Evolutionary conservation across 352 stramenopile genomes (phyloP), one percentile per base, ranked within the genome.

Genomic region (Globisporangium parvum): DNA sequence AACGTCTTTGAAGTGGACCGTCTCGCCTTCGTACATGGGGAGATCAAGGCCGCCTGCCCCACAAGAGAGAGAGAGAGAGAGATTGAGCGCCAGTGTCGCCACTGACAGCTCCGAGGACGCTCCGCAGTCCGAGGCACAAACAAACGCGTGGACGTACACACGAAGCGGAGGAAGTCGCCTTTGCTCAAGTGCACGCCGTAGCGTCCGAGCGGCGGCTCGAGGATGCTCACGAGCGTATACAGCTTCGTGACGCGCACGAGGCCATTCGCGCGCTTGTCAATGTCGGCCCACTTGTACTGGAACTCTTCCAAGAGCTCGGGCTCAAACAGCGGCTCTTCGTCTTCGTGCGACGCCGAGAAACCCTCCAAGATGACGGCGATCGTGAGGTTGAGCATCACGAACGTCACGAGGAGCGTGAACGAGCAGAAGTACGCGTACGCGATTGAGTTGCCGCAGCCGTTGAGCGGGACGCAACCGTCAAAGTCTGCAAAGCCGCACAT

Each of bases 381-480:
- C 47, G 96, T 97, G 49, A 98, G 70, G 57, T 98, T 98, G 23
- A 98, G 75, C 67, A 97, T 89, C 14, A 98, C 79, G 57, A 94
- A 98, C 14, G 81, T 96, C 35, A 98, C 77, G n/a, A 98, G 73
- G 53, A 98, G 57, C 15, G 87, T 96, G 59, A 98, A 98, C 5
- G 72, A 58, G 59, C 77, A 88, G 57, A 90, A 90, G 63, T 93
- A 95, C 0, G 63, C 53, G 55, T 73, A 92, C 9, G 85, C 70
- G 33, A 81, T 53, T 18, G 68, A 58, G 50, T 70, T 90, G 14
- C 83, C 81, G 55, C 91, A 97, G 5, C 87, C 89, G 59, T 89
- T 85, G 11, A 95, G 51, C 1, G 82, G 77, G 6, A 66, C 62
- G 48, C 84, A 94, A 31, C 63, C 77, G 18, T 90, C 76, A 6